Conservation (phyloP, 441 rosid species). For the Bruguiera hainesii region DNA sequence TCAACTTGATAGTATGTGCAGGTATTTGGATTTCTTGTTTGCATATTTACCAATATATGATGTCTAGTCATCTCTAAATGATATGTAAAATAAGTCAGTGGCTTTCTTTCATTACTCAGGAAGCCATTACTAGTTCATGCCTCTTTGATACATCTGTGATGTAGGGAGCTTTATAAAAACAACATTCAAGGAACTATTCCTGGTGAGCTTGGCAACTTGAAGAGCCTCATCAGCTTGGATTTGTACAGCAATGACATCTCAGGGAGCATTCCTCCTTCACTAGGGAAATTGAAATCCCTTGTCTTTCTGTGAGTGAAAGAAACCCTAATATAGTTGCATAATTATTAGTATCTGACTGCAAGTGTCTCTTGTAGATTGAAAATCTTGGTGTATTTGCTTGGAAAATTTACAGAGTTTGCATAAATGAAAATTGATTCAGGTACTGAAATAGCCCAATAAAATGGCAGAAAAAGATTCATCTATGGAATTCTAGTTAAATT, state of each 20-base stretch:
- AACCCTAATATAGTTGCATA: constrained; percentile 1
- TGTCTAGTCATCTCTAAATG: background rate
- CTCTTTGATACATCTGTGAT: constrained; percentile 7
- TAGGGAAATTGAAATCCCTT: constrained; percentile 82
- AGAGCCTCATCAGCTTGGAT: constrained; percentile 91
- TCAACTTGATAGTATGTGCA: background rate
- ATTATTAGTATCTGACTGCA: background rate
- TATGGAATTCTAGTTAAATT: background rate
- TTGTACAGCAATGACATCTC: constrained; percentile 82
- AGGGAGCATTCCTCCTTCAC: constrained; percentile 65
- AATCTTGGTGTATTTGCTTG: constrained; percentile 4
- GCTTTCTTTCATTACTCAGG: background rate
- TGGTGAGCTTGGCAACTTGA: constrained; percentile 71
- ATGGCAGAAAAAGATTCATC: no score
- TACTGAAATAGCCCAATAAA: no score
- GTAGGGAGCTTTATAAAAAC: constrained; percentile 92
- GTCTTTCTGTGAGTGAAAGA: constrained; percentile 73
- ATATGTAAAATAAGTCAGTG: background rate
- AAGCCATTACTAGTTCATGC: no score
- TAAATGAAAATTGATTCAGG: no score
- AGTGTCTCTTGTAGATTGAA: background rate
- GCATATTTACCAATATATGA: background rate
- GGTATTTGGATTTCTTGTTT: background rate
- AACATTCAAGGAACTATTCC: constrained; percentile 83
- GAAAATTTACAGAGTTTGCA: background rate